A percentile compares a stretch with the other conserved stretches of the same genome.
Evolutionary conservation across 1,284 basidiomycete species (phyloP).

Genomic region (Cystobasidiaceae sp.): DNA sequence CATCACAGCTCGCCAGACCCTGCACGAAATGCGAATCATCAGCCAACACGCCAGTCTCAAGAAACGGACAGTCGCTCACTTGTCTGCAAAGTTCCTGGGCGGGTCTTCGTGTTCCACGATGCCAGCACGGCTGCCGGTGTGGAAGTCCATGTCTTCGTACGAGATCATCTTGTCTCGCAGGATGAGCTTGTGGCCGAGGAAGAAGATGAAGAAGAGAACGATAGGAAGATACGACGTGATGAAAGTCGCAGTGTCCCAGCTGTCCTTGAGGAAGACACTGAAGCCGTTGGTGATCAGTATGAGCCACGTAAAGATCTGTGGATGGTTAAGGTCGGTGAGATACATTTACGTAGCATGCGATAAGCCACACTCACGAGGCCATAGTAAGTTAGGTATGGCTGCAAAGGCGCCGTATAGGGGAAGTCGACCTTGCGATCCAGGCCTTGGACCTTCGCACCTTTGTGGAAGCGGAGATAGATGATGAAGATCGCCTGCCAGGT

Average conservation of each 20-base stretch:
- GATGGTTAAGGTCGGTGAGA: conserved; percentile 57
- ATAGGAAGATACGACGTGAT: conserved; percentile 75
- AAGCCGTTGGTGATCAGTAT: conserved; percentile 33
- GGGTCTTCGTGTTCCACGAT: conserved; percentile 16
- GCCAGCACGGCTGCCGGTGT: conserved; percentile 50
- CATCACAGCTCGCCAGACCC: conserved; percentile 5
- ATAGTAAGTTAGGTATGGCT: conserved; percentile 72
- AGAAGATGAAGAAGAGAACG: conserved; percentile 67
- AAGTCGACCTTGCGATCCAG: conserved; percentile 58
- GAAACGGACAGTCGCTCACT: not conserved
- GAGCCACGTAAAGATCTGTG: conserved; percentile 63
- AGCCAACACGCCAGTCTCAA: too few species aligned
- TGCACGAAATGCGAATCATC: too few species aligned
- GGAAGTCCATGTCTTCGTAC: conserved; percentile 70
- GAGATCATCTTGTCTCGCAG: conserved; percentile 54
- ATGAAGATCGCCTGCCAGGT: conserved; percentile 79
- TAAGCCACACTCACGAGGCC: conserved; percentile 49
- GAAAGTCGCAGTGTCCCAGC: conserved; percentile 37
- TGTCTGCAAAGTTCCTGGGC: conserved; percentile 20
- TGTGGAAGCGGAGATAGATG: conserved; percentile 73
- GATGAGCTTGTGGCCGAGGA: conserved; percentile 55
- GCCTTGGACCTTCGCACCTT: conserved; percentile 68
- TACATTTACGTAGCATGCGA: conserved; percentile 61
- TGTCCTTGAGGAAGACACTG: conserved; percentile 37
- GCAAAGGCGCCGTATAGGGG: conserved; percentile 59